Percentiles rank a stretch among this genome's conserved stretches.
Evolutionary conservation across 83 land plant species (phyloP).

Genomic region (Thuja plicata): DNA sequence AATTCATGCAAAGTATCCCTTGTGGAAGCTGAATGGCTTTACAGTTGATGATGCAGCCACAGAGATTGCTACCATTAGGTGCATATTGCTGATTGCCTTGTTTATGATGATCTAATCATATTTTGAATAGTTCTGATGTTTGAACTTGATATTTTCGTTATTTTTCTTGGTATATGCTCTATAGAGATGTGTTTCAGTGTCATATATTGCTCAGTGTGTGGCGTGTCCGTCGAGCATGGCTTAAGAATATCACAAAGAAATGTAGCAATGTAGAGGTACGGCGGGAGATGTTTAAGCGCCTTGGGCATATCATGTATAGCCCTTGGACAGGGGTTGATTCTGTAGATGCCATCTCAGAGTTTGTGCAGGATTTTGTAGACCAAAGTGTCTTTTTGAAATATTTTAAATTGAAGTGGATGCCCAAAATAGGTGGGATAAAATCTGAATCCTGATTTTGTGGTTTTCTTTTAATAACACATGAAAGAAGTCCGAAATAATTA

Average conservation of each 20-base stretch:
- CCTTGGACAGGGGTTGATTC: constrained; percentile 43
- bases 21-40: constrained; percentile 65
- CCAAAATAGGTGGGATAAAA: constrained; percentile 57
- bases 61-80: constrained; percentile 72
- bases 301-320: constrained; percentile 56
- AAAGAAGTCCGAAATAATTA: background rate
- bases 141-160: background rate
- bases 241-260: constrained; percentile 57
- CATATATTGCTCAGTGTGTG: constrained; percentile 64
- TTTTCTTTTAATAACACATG: background rate
- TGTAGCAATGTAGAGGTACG: constrained; percentile 51
- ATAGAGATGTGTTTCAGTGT: constrained; percentile 64
- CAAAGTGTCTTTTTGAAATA: constrained; percentile 65
- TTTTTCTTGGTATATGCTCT: background rate
- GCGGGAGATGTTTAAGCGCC: constrained; percentile 62
- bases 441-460: background rate
- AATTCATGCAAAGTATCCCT: constrained; percentile 34
- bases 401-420: constrained; percentile 61
- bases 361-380: constrained; percentile 64
- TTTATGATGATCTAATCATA: background rate
- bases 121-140: background rate
- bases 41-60: constrained; percentile 74
- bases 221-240: constrained; percentile 78
- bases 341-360: constrained; percentile 32
- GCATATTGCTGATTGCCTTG: background rate